Base-by-base conservation (phyloP, 1,284 basidiomycete species). In the Moniliella sp. region DNA sequence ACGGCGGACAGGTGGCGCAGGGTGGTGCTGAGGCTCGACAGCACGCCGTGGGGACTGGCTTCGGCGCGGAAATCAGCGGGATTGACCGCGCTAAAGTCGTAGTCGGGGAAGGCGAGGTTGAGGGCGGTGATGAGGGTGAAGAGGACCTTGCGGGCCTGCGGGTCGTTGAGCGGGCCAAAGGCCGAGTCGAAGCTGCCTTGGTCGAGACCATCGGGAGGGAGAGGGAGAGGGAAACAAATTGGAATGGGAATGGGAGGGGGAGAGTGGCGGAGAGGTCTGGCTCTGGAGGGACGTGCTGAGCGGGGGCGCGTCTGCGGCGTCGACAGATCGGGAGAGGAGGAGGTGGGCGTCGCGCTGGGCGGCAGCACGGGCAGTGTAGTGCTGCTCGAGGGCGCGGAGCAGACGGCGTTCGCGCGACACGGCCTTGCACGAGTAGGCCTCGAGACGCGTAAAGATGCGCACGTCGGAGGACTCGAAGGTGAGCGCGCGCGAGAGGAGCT, bases 381-480 rank as follows among this genome's bases (percentile, higher is more conserved):
- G 42, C 3, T 45, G 48, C 32, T 59, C 54, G 64, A 94, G 75
- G 10, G 75, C 69, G 58, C 80, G 83, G 69, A 84, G 86, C 61
- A 93, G 75, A 59, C 80, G 82, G 71, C 86, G 84, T 69, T 97
- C 91, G 57, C 79, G 78, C 46, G 80, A 80, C 62, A 93, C 78
- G 54, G 84, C 78, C 70, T 97, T 97, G 72, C 83, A 88, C 48
- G 79, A 83, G 67, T 94, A 97, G 0, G 83, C 84, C 63, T 97
- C 88, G 61, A 97, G 75, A 46, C 84, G 74, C 23, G 82, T 86
- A 61, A 81, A 75, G 13, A 93, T 80, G 16, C 75, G 73, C 61
- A 81, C 82, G 63, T 91, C 84, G 30, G 79, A 74, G 3, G 80
- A 76, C 34, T 64, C 61, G 35, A 62, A 58, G 13, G 64, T 78